A percentile compares a stretch with the other conserved stretches of the same genome.
Conservation (phyloP, 768 basidiomycete genomes). For the Calocybe indica region DNA sequence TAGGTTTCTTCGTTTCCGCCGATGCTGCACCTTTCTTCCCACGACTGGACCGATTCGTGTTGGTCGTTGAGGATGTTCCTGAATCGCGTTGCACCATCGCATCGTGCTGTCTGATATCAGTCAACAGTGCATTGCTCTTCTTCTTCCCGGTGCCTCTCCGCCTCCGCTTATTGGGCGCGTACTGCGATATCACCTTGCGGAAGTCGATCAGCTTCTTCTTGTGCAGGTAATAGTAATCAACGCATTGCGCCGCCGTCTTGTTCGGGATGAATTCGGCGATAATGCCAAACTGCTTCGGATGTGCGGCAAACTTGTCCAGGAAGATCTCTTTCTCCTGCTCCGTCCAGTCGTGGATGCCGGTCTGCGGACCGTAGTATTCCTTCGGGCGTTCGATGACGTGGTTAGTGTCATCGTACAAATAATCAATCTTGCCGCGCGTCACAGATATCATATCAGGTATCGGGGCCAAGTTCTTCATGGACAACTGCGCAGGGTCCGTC, state of each 20-base stretch:
- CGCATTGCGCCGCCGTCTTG: conserved; percentile 86
- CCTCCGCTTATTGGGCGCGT: conserved; percentile 61
- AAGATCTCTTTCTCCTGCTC: conserved; percentile 76
- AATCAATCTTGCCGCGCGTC: conserved; percentile 51
- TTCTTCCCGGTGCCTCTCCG: conserved; percentile 61
- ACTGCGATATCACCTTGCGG: conserved; percentile 63
- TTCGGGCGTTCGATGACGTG: conserved; percentile 70
- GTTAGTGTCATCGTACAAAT: conserved; percentile 80
- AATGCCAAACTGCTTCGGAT: conserved; percentile 94
- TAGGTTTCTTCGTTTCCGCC: conserved; percentile 24
- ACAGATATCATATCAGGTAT: conserved; percentile 91
- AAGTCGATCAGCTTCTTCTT: conserved; percentile 88
- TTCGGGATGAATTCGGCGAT: conserved; percentile 76
- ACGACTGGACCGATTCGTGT: too few species aligned
- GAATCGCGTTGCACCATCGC: conserved; percentile 36
- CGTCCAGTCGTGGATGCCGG: conserved; percentile 84
- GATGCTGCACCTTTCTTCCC: too few species aligned
- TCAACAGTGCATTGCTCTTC: conserved; percentile 75
- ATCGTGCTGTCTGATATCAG: conserved; percentile 78
- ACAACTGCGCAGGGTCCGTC: conserved; percentile 88
- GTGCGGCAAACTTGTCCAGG: conserved; percentile 72
- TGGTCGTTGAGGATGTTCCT: too few species aligned
- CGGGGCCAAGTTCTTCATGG: conserved; percentile 74
- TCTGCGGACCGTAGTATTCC: conserved; percentile 69
- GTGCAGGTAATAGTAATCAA: conserved; percentile 91